phyloP scores from a whole-genome alignment of 257 asterid genomes.

The Thymus quinquecostatus region DNA sequence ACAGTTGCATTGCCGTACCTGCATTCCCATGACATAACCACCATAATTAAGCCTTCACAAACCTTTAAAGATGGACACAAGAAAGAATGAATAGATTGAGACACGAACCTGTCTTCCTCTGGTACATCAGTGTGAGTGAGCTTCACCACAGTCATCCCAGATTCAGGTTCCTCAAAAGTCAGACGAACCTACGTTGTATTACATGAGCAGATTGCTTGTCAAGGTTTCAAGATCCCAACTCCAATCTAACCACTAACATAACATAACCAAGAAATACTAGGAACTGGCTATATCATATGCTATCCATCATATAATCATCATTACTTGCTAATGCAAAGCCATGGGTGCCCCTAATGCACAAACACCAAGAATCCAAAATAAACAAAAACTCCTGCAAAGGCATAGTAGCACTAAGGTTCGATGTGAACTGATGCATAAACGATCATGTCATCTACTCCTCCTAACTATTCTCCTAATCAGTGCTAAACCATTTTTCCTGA shows the following conservation, averaged over 20 bases:
- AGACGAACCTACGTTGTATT: conserved; percentile 62
- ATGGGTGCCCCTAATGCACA: neutral
- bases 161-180: conserved; percentile 82
- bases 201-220: conserved; percentile 14
- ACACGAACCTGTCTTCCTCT: conserved; percentile 90
- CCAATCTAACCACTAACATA: neutral
- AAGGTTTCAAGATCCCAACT: neutral
- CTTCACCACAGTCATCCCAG: conserved; percentile 75
- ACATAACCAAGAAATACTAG: neutral
- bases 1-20: conserved; percentile 94
- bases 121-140: conserved; percentile 86
- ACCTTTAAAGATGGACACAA: neutral
- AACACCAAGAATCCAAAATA: neutral
- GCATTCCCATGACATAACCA: neutral
- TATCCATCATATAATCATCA: neutral
- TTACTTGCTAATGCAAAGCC: neutral
- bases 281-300: neutral
- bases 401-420: neutral
- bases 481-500: neutral
- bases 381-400: neutral
- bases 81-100: neutral
- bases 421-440: neutral
- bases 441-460: neutral
- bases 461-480: neutral
- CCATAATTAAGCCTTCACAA: neutral